Evolutionary conservation across 179 eudicot species (phyloP), one percentile per base, ranked within the genome.

Genomic region (Heliamphora pulchella): DNA sequence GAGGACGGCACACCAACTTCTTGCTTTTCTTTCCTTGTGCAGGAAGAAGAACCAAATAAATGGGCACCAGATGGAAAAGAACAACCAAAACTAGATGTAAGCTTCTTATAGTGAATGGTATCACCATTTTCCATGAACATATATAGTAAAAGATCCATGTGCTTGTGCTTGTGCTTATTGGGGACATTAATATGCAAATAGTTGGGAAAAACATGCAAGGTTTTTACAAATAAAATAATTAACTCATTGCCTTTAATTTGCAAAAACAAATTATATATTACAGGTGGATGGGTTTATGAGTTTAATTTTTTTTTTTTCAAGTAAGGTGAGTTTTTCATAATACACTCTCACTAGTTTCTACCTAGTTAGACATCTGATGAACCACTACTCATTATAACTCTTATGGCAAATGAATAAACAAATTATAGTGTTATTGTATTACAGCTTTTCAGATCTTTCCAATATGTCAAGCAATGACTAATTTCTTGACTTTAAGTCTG

Each of bases 21-120:
- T 20, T 77, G 20, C 70, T 41, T 51, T 74, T 51, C 22, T 63
- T 18, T 62, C 65, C 43, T 80, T 74, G 15, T 76, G 69, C 83
- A 75, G 83, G 82, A 80, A 44, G 47, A 63, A 50, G 63, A 75
- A 18, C 50, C 20, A 66, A 8, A 54, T 65, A 43, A 18, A 65
- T 41, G 43, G 13, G 47, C 47, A 13, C 39, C 75, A 44, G 68
- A 64, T 75, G 83, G 58, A 43, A 59, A 31, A 11, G 74, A 67
- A 67, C 20, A 39, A 41, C 39, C 11, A 54, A 75, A 70, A 58
- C 55, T 69, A 79, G 44, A 79, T 69, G 81, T 79, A 57, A 69
- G 75, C 67, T 9, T 55, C 55, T 68, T 31, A 14, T 17, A 43
- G 15, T 77, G 2, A 8, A 10, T 7, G 14, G 9, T 2, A 22